Percentiles rank a stretch among this genome's conserved stretches.
phyloP scores from a whole-genome alignment of 1,139 yeast genomes.

The Saccharomyces hybrid region DNA sequence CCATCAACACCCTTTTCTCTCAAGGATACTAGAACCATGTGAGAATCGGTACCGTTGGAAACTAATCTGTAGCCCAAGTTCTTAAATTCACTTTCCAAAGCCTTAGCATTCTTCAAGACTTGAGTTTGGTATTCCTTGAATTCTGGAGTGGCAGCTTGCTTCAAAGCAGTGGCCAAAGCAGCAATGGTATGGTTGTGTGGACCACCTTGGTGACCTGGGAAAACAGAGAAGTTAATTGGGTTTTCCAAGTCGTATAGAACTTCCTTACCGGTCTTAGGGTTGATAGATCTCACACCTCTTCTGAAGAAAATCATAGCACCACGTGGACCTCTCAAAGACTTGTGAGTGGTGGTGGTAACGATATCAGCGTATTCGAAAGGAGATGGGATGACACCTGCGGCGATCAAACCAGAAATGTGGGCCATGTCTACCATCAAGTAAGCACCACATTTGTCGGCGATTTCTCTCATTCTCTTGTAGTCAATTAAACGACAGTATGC shows the following conservation, averaged over 20 bases:
- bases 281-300: constrained; percentile 85
- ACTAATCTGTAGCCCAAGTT: constrained; percentile 74
- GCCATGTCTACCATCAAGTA: constrained; percentile 97
- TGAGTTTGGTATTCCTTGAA: constrained; percentile 84
- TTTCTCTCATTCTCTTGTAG: constrained; percentile 91
- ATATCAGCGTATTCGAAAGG: constrained; percentile 96
- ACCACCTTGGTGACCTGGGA: constrained; percentile 99
- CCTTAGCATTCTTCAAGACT: constrained; percentile 84
- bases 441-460: constrained; percentile 95
- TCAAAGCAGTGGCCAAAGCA: constrained; percentile 92
- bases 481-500: constrained; percentile 95
- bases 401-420: constrained; percentile 91
- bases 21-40: constrained; percentile 84
- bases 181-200: constrained; percentile 98
- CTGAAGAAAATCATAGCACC: constrained; percentile 99
- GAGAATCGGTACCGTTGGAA: constrained; percentile 93
- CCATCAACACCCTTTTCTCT: constrained; percentile 92
- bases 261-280: constrained; percentile 89
- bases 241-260: constrained; percentile 83
- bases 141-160: constrained; percentile 89
- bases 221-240: constrained; percentile 93
- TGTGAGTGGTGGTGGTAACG: constrained; percentile 97
- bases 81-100: constrained; percentile 67
- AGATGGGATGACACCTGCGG: constrained; percentile 93
- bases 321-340: constrained; percentile 97